Conservation (phyloP, 352 stramenopile species). For the Hyphochytrium catenoides region DNA sequence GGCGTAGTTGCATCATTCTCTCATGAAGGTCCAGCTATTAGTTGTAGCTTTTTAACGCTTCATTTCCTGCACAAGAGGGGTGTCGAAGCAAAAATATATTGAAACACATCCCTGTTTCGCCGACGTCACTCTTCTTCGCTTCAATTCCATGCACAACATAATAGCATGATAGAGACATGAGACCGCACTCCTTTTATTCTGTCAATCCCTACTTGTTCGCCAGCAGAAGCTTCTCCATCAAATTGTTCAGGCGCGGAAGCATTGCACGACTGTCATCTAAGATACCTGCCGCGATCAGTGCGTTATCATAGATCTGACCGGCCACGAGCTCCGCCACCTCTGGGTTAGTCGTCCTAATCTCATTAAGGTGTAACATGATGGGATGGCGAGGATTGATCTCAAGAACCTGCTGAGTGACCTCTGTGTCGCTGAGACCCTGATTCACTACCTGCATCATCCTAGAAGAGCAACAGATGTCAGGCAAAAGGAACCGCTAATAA, state of each 20-base stretch:
- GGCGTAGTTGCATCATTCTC: too few species aligned
- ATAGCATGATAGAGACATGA: too few species aligned
- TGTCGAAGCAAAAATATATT: too few species aligned
- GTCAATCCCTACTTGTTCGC: constrained; percentile 4
- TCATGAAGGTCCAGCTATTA: too few species aligned
- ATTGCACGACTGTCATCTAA: constrained; percentile 92
- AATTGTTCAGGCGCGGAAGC: constrained; percentile 85
- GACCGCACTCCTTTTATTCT: too few species aligned
- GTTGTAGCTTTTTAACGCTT: too few species aligned
- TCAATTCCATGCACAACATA: too few species aligned
- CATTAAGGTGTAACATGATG: constrained; percentile 80
- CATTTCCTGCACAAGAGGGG: too few species aligned
- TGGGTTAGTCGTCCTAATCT: constrained; percentile 48
- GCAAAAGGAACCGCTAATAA: too few species aligned
- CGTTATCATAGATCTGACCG: constrained; percentile 94
- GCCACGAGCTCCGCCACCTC: constrained; percentile 57
- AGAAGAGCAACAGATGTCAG: constrained; percentile 1
- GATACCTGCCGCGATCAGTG: constrained; percentile 87
- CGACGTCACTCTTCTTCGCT: too few species aligned
- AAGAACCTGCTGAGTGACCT: constrained; percentile 80
- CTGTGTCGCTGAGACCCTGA: constrained; percentile 26
- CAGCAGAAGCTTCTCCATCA: constrained; percentile 65
- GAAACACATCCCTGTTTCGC: too few species aligned
- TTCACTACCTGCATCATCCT: constrained; percentile 98
- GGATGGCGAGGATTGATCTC: constrained; percentile 96